These are phyloP conservation scores for Fraxinus cuspidata DNA, from an alignment of 257 asterid species.

Conservation along the genomic window DNA sequence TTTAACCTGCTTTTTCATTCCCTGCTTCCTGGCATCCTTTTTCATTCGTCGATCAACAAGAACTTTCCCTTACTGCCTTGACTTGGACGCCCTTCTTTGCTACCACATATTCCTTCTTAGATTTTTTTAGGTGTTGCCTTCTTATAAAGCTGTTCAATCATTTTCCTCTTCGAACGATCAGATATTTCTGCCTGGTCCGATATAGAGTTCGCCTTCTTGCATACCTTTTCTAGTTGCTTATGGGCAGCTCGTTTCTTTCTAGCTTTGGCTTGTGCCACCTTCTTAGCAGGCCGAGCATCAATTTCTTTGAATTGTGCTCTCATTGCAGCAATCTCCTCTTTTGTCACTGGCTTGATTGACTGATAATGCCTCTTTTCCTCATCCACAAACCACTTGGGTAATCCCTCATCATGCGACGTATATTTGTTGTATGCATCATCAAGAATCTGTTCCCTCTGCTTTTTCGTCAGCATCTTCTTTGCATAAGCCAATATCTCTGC, in stretches of 20 bases:
- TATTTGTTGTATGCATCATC: constrained; percentile 91
- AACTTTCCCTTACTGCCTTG: constrained; percentile 75
- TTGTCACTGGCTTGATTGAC: constrained; percentile 79
- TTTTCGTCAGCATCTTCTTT: constrained; percentile 76
- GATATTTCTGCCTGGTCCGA: constrained; percentile 76
- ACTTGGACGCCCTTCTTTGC: constrained; percentile 97
- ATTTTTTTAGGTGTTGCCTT: constrained; percentile 63
- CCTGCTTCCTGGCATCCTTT: constrained; percentile 64
- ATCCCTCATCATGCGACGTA: constrained; percentile 75
- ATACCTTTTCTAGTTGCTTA: constrained; percentile 67
- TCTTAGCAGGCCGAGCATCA: constrained; percentile 92
- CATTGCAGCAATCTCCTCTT: constrained; percentile 82
- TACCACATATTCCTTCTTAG: constrained; percentile 79
- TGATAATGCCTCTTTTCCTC: constrained; percentile 71
- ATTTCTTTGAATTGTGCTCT: constrained; percentile 80
- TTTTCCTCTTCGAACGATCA: constrained; percentile 78
- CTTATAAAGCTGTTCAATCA: constrained; percentile 80
- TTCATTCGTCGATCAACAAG: constrained; percentile 91
- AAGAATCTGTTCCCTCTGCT: constrained; percentile 77
- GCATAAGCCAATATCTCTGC: constrained; percentile 88
- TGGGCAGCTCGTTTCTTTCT: constrained; percentile 73
- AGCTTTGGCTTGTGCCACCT: constrained; percentile 92
- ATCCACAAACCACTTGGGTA: constrained; percentile 87
- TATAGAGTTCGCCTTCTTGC: constrained; percentile 86
- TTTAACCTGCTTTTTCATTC: constrained; percentile 50